phyloP scores from a whole-genome alignment of 2,329 filamentous ascomycete species.

The Pseudocercospora cruenta region DNA sequence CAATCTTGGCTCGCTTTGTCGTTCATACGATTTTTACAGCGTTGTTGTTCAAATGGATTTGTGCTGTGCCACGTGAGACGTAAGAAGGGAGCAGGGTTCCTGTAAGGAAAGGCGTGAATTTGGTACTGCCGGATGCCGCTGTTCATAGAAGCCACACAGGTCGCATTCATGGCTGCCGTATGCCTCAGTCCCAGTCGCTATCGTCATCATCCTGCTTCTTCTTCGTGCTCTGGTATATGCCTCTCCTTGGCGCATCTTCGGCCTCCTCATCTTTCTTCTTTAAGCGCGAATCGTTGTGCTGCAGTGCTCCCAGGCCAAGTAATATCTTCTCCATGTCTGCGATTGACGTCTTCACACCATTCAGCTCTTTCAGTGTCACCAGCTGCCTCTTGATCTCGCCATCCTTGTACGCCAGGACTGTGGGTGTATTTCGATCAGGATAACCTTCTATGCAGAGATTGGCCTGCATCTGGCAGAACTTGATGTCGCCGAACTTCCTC shows the following conservation, averaged over 20 bases:
- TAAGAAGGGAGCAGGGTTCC: no score
- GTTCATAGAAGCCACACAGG: no score
- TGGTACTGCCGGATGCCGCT: not conserved
- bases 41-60: not conserved
- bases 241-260: slow-evolving; percentile 16
- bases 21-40: not conserved
- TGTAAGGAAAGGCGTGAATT: not conserved
- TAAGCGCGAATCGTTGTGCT: slow-evolving; percentile 76
- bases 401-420: slow-evolving; percentile 88
- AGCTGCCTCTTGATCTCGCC: slow-evolving; percentile 90
- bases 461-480: slow-evolving; percentile 94
- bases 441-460: slow-evolving; percentile 96
- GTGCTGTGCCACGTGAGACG: not conserved
- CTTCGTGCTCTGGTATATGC: slow-evolving; percentile 31
- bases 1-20: not conserved
- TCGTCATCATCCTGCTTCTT: slow-evolving; percentile 55
- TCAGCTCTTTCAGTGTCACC: slow-evolving; percentile 81
- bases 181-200: slow-evolving; percentile 61
- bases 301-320: slow-evolving; percentile 79
- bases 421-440: slow-evolving; percentile 91
- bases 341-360: slow-evolving; percentile 68
- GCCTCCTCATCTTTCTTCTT: slow-evolving; percentile 60
- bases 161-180: not conserved
- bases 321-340: slow-evolving; percentile 77
- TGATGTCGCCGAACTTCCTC: slow-evolving; percentile 85